Evolutionary conservation across 352 stramenopile genomes (phyloP).

Genomic region (Pythium monospermum): DNA sequence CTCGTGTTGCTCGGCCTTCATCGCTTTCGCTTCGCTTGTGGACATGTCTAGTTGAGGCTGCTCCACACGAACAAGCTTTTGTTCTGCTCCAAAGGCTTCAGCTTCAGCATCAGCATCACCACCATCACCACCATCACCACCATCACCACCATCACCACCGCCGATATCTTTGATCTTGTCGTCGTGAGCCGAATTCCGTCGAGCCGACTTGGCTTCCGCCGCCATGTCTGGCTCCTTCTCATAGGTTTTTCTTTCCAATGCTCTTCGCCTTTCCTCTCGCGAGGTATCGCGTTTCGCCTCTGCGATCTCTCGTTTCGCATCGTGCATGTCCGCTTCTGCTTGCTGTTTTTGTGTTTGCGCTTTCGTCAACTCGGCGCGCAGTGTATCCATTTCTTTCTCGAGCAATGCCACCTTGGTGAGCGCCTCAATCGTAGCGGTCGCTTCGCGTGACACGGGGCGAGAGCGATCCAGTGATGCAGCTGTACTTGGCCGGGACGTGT

Average conservation of each 20-base stretch:
- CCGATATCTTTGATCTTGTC: too few relatives aligned
- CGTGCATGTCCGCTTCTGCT: conserved; percentile 5
- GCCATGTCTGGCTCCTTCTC: background rate
- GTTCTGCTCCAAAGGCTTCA: background rate
- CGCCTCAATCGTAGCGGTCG: background rate
- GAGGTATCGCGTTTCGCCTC: background rate
- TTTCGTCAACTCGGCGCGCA: conserved; percentile 6
- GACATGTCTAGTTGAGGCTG: conserved; percentile 23
- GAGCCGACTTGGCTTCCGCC: background rate
- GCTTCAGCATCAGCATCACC: too few relatives aligned
- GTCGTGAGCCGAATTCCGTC: too few relatives aligned
- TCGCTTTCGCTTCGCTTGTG: conserved; percentile 5
- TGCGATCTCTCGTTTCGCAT: background rate
- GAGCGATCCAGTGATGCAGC: background rate
- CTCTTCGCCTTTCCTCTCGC: background rate
- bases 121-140: too few relatives aligned
- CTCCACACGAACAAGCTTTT: background rate
- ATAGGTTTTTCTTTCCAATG: background rate
- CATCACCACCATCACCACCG: too few relatives aligned
- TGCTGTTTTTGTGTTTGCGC: background rate
- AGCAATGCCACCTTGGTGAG: conserved; percentile 4
- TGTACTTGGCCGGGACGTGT: background rate
- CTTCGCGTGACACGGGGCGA: conserved; percentile 7
- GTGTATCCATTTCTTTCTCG: conserved; percentile 12
- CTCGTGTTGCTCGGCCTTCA: conserved; percentile 14